Base-by-base conservation (phyloP, 1,284 basidiomycete species). In the Quambalaria eucalypti region DNA sequence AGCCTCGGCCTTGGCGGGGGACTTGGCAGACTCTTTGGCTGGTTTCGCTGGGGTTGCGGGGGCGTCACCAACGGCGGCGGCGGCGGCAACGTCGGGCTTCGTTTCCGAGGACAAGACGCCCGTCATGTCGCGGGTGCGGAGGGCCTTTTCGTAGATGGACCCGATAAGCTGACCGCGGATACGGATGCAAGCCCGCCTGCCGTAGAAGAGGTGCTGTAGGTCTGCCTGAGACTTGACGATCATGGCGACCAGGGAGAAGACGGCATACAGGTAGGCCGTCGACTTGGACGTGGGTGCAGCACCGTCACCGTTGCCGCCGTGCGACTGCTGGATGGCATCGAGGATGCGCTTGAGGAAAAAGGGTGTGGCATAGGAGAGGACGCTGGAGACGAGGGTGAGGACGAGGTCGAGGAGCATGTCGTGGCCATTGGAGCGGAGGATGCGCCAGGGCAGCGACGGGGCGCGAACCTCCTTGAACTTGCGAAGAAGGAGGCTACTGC, bases 141-240 rank as follows among this genome's bases (percentile, higher is more conserved):
- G 78, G 0, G 90, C 85, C 76, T 95, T 95, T 74, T 90, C 87
- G 69, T 92, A 96, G 52, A 95, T 87, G 0, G 86, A 80, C 0
- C 86, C 82, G 80, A 87, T 89, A 14, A 91, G 80, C 75, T 86
- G 84, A 4, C 83, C 80, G 16, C 85, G 82, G 23, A 87, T 82
- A 21, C 87, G 79, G 10, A 85, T 84, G 8, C 80, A 76, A 0
- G 84, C 85, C 9, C 65, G 52, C 23, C 88, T 81, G 10, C 84
- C 82, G 61, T 82, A 83, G 85, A 86, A 90, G 1, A 90, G 78
- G 69, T 89, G 87, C 52, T 87, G 82, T 1, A 88, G 77, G 62
- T 91, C 88, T 4, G 55, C 48, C 46, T 67, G 63, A 0, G 56
- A 57, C 57, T 63, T 61, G 57, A 62, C 29, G 25, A 65, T 50